Evolutionary conservation across 805 yeast genomes (phyloP).

Genomic region (Yamadazyma scolyti): DNA sequence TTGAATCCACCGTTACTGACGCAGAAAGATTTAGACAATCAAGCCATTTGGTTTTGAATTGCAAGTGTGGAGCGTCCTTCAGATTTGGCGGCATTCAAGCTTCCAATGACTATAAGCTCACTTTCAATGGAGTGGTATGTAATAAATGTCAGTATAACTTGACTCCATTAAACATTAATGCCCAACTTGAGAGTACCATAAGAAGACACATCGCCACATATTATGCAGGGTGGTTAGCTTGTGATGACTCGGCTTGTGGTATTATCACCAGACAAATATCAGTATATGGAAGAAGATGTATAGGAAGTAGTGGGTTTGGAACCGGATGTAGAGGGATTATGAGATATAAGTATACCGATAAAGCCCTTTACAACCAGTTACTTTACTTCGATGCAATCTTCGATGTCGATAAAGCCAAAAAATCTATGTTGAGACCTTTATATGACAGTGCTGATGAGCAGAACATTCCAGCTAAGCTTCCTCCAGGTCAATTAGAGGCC

Average conservation of each 20-base stretch:
- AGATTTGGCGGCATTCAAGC: slow-evolving; percentile 72
- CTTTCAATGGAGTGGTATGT: slow-evolving; percentile 72
- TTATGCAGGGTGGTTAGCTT: slow-evolving; percentile 80
- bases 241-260: slow-evolving; percentile 86
- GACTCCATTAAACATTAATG: slow-evolving; percentile 51
- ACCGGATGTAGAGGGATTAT: slow-evolving; percentile 76
- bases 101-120: slow-evolving; percentile 56
- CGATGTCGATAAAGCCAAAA: slow-evolving; percentile 75
- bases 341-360: slow-evolving; percentile 73
- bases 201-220: slow-evolving; percentile 69
- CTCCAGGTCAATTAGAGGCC: slow-evolving; percentile 60
- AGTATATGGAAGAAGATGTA: slow-evolving; percentile 85
- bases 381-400: slow-evolving; percentile 75
- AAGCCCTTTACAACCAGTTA: slow-evolving; percentile 80
- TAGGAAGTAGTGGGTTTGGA: slow-evolving; percentile 59
- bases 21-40: slow-evolving; percentile 74
- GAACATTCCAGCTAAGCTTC: slow-evolving; percentile 18
- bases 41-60: slow-evolving; percentile 50
- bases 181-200: slow-evolving; percentile 73
- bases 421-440: slow-evolving; percentile 51
- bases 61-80: slow-evolving; percentile 61
- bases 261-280: slow-evolving; percentile 77
- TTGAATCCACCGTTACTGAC: slow-evolving; percentile 79
- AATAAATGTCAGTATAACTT: slow-evolving; percentile 53
- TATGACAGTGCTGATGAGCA: slow-evolving; percentile 27